These are phyloP conservation scores for Coemansia sp. DNA, from an alignment of 192 early-diverging fungal species.

Conservation along the genomic window DNA sequence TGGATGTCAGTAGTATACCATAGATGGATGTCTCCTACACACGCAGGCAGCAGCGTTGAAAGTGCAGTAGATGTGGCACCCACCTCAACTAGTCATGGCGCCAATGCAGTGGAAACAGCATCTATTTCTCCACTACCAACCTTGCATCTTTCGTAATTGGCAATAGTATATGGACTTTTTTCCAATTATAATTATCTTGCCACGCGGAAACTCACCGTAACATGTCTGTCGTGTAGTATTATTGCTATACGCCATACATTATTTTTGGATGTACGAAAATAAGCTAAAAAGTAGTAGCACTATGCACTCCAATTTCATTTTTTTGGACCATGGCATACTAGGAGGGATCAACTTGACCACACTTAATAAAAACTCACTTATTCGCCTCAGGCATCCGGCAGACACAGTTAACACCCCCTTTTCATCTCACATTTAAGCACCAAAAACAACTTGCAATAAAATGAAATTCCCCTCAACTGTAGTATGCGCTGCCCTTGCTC, in stretches of 20 bases:
- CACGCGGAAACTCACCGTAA: not conserved
- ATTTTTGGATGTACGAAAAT: not conserved
- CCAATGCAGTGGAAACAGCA: not conserved
- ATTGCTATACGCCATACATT: slow-evolving; percentile 1
- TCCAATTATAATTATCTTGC: not conserved
- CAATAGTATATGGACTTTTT: not conserved
- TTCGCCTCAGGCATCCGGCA: not conserved
- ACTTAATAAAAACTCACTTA: not conserved
- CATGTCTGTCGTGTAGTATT: not conserved
- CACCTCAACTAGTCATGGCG: not conserved
- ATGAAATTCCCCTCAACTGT: slow-evolving; percentile 28
- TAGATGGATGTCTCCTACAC: not conserved
- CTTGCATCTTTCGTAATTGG: not conserved
- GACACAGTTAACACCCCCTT: not conserved
- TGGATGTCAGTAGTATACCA: slow-evolving; percentile 14
- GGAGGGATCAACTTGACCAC: not conserved
- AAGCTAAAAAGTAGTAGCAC: not conserved
- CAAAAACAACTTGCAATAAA: not conserved
- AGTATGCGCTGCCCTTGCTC: slow-evolving; percentile 12
- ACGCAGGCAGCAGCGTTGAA: not conserved
- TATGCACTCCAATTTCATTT: not conserved
- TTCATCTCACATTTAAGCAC: not conserved
- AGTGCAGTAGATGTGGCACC: not conserved
- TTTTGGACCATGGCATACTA: not conserved
- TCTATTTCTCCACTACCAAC: not conserved